Conservation (phyloP, 2,329 filamentous ascomycete species). For the Cyanodermella asteris region DNA sequence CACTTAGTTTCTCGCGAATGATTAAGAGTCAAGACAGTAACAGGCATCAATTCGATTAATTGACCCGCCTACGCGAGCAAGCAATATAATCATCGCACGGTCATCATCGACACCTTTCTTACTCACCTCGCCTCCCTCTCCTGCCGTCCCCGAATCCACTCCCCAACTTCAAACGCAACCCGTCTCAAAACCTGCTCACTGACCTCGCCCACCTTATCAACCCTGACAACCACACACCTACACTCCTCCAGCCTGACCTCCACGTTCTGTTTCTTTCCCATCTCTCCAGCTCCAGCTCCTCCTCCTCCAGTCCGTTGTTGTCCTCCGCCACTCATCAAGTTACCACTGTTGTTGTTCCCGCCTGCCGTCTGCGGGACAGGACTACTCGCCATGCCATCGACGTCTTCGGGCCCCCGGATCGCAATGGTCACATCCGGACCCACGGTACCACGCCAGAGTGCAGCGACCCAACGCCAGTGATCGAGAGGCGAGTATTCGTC, state of each 20-base stretch:
- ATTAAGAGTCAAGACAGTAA: too few species aligned
- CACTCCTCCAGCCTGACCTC: conserved; percentile 32
- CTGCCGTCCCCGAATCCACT: conserved; percentile 25
- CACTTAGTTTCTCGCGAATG: too few species aligned
- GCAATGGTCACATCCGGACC: conserved; percentile 44
- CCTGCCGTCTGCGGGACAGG: not conserved
- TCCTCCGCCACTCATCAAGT: conserved; percentile 9
- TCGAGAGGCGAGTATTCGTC: conserved; percentile 65
- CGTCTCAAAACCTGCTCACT: conserved; percentile 37
- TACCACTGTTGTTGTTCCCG: conserved; percentile 1
- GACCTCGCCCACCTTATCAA: conserved; percentile 11
- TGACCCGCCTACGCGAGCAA: too few species aligned
- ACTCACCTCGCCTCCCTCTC: conserved; percentile 2
- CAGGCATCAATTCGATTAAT: too few species aligned
- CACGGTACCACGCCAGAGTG: conserved; percentile 69
- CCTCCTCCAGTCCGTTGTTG: conserved; percentile 14
- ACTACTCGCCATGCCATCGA: conserved; percentile 1
- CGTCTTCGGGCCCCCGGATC: conserved; percentile 17
- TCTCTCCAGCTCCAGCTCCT: conserved; percentile 17
- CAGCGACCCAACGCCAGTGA: conserved; percentile 96
- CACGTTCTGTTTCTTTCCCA: too few species aligned
- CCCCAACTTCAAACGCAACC: conserved; percentile 68
- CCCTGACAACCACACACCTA: conserved; percentile 32
- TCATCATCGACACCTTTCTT: too few species aligned
- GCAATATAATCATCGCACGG: too few species aligned